A percentile compares a stretch with the other conserved stretches of the same genome.
phyloP scores from a whole-genome alignment of 163 green algal genomes.

The Prototheca cutis region DNA sequence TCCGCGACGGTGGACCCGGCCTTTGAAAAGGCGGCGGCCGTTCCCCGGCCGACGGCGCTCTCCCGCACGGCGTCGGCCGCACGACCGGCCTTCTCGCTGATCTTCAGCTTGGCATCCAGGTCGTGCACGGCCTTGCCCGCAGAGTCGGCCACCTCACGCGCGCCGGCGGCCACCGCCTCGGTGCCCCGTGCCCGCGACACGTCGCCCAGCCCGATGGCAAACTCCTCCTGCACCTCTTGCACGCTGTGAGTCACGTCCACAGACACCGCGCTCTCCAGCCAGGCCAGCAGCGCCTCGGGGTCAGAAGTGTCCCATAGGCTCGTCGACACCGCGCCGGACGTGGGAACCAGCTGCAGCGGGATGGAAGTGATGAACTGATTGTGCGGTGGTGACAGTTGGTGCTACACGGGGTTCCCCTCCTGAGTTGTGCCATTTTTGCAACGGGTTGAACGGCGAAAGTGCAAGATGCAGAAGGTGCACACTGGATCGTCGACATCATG shows the following conservation, averaged over 20 bases:
- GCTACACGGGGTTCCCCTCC: no score
- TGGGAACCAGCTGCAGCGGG: constrained; percentile 27
- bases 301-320: constrained; percentile 35
- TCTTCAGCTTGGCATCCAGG: constrained; percentile 6
- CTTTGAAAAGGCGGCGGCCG: constrained; percentile 13
- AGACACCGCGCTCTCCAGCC: constrained; percentile 30
- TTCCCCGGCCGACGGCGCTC: constrained; percentile 1
- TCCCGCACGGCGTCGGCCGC: constrained; percentile 12
- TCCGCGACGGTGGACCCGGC: constrained; percentile 1
- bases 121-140: constrained; percentile 6
- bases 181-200: constrained; percentile 6
- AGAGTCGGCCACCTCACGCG: neutral
- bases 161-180: neutral
- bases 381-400: neutral
- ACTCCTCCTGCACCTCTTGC: constrained; percentile 16
- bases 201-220: constrained; percentile 18
- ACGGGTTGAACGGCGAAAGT: no score
- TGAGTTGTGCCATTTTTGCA: no score
- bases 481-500: no score
- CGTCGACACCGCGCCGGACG: constrained; percentile 13
- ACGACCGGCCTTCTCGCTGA: constrained; percentile 2
- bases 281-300: constrained; percentile 17
- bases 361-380: neutral
- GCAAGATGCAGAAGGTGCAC: no score
- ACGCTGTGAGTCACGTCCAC: constrained; percentile 5